These are phyloP conservation scores for Ogataea trehalophila DNA, from an alignment of 805 yeast species.

Conservation along the genomic window DNA sequence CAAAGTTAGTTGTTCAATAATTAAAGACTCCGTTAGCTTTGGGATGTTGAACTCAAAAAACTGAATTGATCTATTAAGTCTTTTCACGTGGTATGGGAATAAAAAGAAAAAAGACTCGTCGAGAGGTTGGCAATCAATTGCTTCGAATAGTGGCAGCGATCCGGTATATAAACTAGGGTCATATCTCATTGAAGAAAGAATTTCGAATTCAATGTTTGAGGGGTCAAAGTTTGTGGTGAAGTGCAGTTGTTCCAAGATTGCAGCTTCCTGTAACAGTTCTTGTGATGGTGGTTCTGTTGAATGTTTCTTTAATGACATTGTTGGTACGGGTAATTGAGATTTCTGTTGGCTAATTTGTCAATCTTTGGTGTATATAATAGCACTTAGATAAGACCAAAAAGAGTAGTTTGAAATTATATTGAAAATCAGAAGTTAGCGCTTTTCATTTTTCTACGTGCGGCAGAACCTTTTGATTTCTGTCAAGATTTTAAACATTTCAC, in stretches of 20 bases:
- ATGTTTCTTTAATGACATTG: too few relatives aligned
- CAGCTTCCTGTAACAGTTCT: too few relatives aligned
- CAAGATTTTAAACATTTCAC: too few relatives aligned
- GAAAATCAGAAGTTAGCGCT: too few relatives aligned
- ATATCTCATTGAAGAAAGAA: slow-evolving; percentile 70
- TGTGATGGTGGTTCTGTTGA: too few relatives aligned
- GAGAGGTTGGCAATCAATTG: slow-evolving; percentile 19
- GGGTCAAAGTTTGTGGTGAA: slow-evolving; percentile 12
- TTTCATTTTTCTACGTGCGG: too few relatives aligned
- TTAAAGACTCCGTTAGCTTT: slow-evolving; percentile 33
- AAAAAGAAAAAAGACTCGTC: slow-evolving; percentile 48
- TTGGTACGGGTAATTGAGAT: too few relatives aligned
- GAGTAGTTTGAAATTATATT: too few relatives aligned
- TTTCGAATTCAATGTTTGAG: slow-evolving; percentile 36
- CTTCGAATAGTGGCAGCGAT: slow-evolving; percentile 19
- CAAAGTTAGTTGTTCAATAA: slow-evolving; percentile 39
- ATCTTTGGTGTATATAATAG: too few relatives aligned
- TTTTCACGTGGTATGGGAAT: slow-evolving; percentile 55
- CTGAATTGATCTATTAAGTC: slow-evolving; percentile 49
- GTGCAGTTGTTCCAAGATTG: not conserved
- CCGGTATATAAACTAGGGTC: slow-evolving; percentile 52
- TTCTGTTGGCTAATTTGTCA: too few relatives aligned
- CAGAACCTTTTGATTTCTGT: too few relatives aligned
- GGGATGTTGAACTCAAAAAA: slow-evolving; percentile 46
- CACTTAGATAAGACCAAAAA: too few relatives aligned